Base-by-base conservation (phyloP, 1,139 yeast genomes). In the Hyphopichia wangnamkhiaoensis region DNA sequence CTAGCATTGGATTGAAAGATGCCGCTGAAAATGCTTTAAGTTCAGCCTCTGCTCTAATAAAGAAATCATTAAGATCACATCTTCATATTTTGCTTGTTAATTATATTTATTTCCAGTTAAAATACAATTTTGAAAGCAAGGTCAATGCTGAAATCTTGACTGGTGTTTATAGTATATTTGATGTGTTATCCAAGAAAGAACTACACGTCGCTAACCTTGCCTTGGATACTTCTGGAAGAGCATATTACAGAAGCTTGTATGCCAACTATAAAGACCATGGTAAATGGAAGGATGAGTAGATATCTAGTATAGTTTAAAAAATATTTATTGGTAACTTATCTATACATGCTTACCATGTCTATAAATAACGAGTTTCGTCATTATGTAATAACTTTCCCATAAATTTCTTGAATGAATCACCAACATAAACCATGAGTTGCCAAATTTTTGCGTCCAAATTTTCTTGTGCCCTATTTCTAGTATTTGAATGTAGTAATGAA, bases 261-360 rank as follows among this genome's bases (percentile, higher is more conserved):
- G 77, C 78, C 5, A 89, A 84, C 46, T 93, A 89, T 63, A 79
- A 79, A 57, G 81, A 77, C 49, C 75, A 74, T 47, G 96, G 96
- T 40, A 88, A 85, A 59, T 91, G 98, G 98, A 80, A 66, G 43
- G 89, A 81, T 46, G 74, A 71, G 40, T 74, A 59, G 42, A 31
- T 45, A 38, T 35, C 28, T 27, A 34, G 29, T 27, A 19, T 40
- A 34, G 9, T 26, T 15, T 7, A n/a, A n/a, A n/a, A n/a, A n/a
- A n/a, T n/a, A n/a, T n/a, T n/a, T n/a, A n/a, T n/a, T n/a, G n/a
- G n/a, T n/a, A n/a, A n/a, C n/a, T n/a, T n/a, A 21, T 7, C 6
- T 30, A 5, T 27, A 19, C 14, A 35, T 32, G 28, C 33, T n/a
- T 13, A 35, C 14, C 19, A 6, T 48, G 58, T 40, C 62, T 52